These are phyloP conservation scores for Neoboletus subvelutipes DNA, from an alignment of 768 basidiomycete species.

Conservation along the genomic window DNA sequence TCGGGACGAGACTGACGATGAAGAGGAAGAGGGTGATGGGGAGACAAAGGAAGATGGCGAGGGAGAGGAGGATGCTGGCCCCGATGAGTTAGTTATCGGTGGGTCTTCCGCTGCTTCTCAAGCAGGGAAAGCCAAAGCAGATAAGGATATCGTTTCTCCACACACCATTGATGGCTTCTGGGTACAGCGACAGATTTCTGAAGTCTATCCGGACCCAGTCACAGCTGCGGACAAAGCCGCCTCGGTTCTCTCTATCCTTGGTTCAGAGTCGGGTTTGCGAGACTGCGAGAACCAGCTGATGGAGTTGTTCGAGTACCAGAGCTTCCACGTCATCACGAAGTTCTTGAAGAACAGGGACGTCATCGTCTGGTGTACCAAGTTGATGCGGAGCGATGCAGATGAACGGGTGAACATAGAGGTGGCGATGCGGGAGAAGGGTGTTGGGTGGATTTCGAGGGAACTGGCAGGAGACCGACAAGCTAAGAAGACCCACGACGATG, in stretches of 20 bases:
- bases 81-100: slow-evolving; percentile 79
- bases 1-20: slow-evolving; percentile 75
- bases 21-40: slow-evolving; percentile 55
- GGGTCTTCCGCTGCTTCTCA: slow-evolving; percentile 53
- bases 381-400: slow-evolving; percentile 85
- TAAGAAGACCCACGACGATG: slow-evolving; percentile 49
- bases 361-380: slow-evolving; percentile 96
- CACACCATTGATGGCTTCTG: slow-evolving; percentile 96
- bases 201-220: slow-evolving; percentile 90
- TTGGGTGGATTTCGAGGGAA: slow-evolving; percentile 93
- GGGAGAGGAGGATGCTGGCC: slow-evolving; percentile 46
- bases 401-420: slow-evolving; percentile 93
- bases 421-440: slow-evolving; percentile 95
- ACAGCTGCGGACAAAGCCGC: slow-evolving; percentile 91
- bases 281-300: slow-evolving; percentile 96
- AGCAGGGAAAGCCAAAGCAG: slow-evolving; percentile 50
- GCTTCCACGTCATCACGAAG: slow-evolving; percentile 85
- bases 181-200: slow-evolving; percentile 93
- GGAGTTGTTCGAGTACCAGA: slow-evolving; percentile 93
- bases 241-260: slow-evolving; percentile 78
- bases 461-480: slow-evolving; percentile 78
- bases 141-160: slow-evolving; percentile 82
- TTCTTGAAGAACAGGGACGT: slow-evolving; percentile 96
- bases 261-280: slow-evolving; percentile 82
- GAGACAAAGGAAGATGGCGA: slow-evolving; percentile 44